Conservation (phyloP, 257 asterid genomes). For the Gentiana macrophylla region DNA sequence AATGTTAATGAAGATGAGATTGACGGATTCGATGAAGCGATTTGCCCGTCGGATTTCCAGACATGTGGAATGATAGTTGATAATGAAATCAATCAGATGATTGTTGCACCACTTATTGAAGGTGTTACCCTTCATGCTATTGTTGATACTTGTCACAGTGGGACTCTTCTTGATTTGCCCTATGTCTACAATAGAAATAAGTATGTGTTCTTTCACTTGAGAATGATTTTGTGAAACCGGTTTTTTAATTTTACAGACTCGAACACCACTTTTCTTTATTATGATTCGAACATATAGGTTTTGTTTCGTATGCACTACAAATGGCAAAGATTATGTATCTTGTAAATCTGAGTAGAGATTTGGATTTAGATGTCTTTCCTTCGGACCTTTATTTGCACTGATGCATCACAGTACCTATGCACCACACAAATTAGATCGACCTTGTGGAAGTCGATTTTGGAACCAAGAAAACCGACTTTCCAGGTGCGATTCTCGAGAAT, state of each 20-base stretch:
- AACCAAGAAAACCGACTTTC: too few species aligned
- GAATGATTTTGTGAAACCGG: not conserved
- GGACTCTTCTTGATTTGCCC: conserved; percentile 52
- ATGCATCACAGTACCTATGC: too few species aligned
- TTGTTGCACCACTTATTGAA: conserved; percentile 44
- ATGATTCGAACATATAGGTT: too few species aligned
- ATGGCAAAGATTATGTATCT: too few species aligned
- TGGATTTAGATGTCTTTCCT: not conserved
- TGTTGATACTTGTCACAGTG: conserved; percentile 56
- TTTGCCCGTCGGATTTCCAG: conserved; percentile 49
- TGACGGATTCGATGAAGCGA: conserved; percentile 47
- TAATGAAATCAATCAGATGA: conserved; percentile 49
- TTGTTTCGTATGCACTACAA: too few species aligned
- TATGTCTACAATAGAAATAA: conserved; percentile 41
- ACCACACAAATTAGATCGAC: too few species aligned
- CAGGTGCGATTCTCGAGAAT: too few species aligned
- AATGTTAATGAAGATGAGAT: conserved; percentile 36
- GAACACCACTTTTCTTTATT: too few species aligned
- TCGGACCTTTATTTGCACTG: too few species aligned
- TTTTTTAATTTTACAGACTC: not conserved
- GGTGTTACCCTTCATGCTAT: conserved; percentile 51
- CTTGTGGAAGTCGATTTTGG: too few species aligned
- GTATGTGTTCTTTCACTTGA: conserved; percentile 7
- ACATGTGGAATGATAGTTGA: conserved; percentile 38
- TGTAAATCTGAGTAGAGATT: too few species aligned